Conservation (phyloP, 2,329 filamentous ascomycete species). For the Arachnomyces sp. region DNA sequence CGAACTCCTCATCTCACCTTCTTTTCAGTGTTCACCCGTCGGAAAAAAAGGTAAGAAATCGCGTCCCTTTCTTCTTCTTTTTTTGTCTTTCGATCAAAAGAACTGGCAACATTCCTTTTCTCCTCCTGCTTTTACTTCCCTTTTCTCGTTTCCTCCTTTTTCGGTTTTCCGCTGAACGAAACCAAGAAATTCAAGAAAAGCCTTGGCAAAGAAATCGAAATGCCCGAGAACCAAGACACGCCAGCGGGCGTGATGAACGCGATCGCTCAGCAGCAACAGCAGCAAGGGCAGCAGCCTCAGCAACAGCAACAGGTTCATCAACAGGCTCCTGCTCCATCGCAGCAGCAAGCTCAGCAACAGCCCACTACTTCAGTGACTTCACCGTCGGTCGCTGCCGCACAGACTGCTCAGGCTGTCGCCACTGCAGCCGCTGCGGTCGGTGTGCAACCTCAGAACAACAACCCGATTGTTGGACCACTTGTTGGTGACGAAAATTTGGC, state of each 20-base stretch:
- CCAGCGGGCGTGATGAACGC: slow-evolving; percentile 12
- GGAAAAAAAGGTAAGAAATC: neutral
- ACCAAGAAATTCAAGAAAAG: slow-evolving; percentile 24
- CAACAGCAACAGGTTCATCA: slow-evolving; percentile 8
- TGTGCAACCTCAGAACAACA: slow-evolving; percentile 20
- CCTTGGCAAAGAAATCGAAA: slow-evolving; percentile 37
- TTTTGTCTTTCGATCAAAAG: slow-evolving; percentile 16
- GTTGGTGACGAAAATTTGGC: slow-evolving; percentile 33
- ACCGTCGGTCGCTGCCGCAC: slow-evolving; percentile 25
- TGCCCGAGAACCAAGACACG: slow-evolving; percentile 31
- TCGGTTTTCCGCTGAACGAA: slow-evolving; percentile 5
- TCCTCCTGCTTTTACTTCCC: slow-evolving; percentile 8
- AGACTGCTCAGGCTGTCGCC: slow-evolving; percentile 27
- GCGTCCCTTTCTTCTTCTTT: neutral
- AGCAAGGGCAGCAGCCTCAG: slow-evolving; percentile 10
- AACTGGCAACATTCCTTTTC: slow-evolving; percentile 12
- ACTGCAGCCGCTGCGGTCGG: slow-evolving; percentile 30
- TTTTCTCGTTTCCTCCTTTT: slow-evolving; percentile 6
- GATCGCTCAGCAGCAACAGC: slow-evolving; percentile 5
- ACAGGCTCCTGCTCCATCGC: slow-evolving; percentile 12
- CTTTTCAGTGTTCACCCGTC: neutral
- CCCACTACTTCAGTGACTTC: slow-evolving; percentile 24
- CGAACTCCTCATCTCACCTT: neutral
- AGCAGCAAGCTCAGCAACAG: slow-evolving; percentile 15
- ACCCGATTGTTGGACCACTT: slow-evolving; percentile 18